A percentile compares a stretch with the other conserved stretches of the same genome.
Conservation (phyloP, 257 asterid species). For the Henckelia pumila region DNA sequence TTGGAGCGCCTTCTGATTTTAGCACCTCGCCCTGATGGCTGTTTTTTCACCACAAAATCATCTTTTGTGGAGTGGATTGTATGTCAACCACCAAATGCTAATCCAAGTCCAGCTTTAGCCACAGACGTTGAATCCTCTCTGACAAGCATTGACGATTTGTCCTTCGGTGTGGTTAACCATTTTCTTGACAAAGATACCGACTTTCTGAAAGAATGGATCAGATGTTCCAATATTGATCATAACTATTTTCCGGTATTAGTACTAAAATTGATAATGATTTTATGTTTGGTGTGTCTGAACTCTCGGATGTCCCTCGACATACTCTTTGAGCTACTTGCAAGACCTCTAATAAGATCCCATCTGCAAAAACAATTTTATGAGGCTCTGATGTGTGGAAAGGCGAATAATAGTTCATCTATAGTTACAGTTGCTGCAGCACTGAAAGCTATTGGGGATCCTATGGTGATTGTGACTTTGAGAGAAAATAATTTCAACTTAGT, state of each 20-base stretch:
- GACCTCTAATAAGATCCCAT: conserved; percentile 10
- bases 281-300: conserved; percentile 46
- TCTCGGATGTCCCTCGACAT: conserved; percentile 18
- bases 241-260: conserved; percentile 34
- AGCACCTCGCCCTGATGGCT: conserved; percentile 33
- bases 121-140: neutral
- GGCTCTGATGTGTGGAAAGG: conserved; percentile 21
- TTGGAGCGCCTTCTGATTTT: conserved; percentile 46
- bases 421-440: conserved; percentile 41
- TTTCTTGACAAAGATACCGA: too few relatives aligned
- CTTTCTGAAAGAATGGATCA: conserved; percentile 51
- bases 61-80: conserved; percentile 43
- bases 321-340: conserved; percentile 17
- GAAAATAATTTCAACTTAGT: neutral
- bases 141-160: conserved; percentile 7
- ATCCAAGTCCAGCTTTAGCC: conserved; percentile 19
- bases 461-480: conserved; percentile 35
- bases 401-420: neutral
- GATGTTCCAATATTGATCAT: neutral
- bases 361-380: conserved; percentile 41
- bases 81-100: conserved; percentile 22
- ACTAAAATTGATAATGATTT: conserved; percentile 41
- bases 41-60: conserved; percentile 44
- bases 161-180: conserved; percentile 18
- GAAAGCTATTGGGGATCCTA: conserved; percentile 43